A percentile compares a stretch with the other conserved stretches of the same genome.
Evolutionary conservation across 1,284 basidiomycete species (phyloP).

Genomic region (Sphagnurus paluster): DNA sequence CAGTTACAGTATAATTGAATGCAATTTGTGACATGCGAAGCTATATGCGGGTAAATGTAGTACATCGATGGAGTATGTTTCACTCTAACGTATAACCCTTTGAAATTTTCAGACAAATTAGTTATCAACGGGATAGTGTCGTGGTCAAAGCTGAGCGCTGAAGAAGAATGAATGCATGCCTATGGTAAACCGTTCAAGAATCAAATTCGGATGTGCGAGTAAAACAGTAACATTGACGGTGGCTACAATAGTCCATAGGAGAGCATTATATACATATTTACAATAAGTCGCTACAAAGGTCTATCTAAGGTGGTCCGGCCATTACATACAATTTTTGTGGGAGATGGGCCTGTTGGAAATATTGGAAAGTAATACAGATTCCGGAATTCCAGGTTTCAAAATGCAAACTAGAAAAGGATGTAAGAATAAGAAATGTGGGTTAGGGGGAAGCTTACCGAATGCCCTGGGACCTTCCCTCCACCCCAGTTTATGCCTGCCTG

Average conservation of each 20-base stretch:
- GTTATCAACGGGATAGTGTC: too few relatives aligned
- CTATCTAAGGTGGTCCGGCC: slow-evolving; percentile 18
- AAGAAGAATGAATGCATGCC: too few relatives aligned
- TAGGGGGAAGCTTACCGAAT: slow-evolving; percentile 12
- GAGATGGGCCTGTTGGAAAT: background rate
- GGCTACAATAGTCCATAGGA: background rate
- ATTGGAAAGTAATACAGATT: background rate
- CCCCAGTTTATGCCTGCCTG: slow-evolving; percentile 17
- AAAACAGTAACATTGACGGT: background rate
- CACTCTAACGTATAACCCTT: too few relatives aligned
- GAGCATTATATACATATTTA: slow-evolving; percentile 5
- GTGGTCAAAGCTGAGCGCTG: too few relatives aligned
- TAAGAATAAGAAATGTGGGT: background rate
- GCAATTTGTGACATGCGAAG: too few relatives aligned
- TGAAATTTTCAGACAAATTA: too few relatives aligned
- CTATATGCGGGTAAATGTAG: too few relatives aligned
- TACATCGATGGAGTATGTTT: too few relatives aligned
- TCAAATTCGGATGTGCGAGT: too few relatives aligned
- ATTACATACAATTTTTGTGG: slow-evolving; percentile 8
- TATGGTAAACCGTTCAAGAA: background rate
- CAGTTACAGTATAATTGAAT: too few relatives aligned
- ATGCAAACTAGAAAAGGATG: slow-evolving; percentile 16
- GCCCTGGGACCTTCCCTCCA: slow-evolving; percentile 8
- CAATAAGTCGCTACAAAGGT: slow-evolving; percentile 12
- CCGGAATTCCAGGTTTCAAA: slow-evolving; percentile 4